Percentiles rank a stretch among this genome's conserved stretches.
Evolutionary conservation across 495 filamentous ascomycete genomes (phyloP).

Genomic region (Talaromyces proteolyticus): DNA sequence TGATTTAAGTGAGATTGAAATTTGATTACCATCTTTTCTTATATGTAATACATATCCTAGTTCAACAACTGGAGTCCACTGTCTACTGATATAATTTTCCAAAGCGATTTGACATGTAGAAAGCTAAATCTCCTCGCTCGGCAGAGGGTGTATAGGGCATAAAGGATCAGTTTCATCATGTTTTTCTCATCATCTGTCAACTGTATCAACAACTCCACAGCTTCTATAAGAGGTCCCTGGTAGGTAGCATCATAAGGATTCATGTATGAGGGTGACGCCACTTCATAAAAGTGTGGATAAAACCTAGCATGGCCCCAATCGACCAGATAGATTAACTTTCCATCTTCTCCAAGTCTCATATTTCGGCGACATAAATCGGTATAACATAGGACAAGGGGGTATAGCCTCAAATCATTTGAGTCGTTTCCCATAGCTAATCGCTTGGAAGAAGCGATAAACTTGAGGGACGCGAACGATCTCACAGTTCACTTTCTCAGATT

Average conservation of each 20-base stretch:
- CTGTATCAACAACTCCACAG: conserved; percentile 10
- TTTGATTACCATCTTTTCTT: too few relatives aligned
- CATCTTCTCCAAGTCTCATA: conserved; percentile 11
- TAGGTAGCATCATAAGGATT: conserved; percentile 10
- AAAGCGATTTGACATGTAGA: too few relatives aligned
- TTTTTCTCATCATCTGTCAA: conserved; percentile 14
- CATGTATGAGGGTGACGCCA: conserved; percentile 10
- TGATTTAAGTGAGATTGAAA: too few relatives aligned
- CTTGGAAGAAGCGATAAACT: conserved; percentile 10
- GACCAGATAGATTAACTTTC: conserved; percentile 11
- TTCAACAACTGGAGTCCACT: too few relatives aligned
- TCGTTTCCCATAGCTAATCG: conserved; percentile 11
- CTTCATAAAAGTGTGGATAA: conserved; percentile 13
- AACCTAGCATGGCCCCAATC: conserved; percentile 12
- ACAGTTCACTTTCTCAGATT: conserved; percentile 5
- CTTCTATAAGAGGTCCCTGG: conserved; percentile 9
- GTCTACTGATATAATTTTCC: too few relatives aligned
- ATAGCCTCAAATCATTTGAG: conserved; percentile 11
- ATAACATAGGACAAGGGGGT: conserved; percentile 8
- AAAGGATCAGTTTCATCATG: conserved; percentile 12
- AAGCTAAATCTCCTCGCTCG: too few relatives aligned
- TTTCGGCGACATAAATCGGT: conserved; percentile 10
- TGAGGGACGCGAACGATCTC: conserved; percentile 7
- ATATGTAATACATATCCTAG: too few relatives aligned
- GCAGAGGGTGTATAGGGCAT: too few relatives aligned